Evolutionary conservation across 805 yeast genomes (phyloP).

Genomic region (Trichomonascus vanleenenianus): DNA sequence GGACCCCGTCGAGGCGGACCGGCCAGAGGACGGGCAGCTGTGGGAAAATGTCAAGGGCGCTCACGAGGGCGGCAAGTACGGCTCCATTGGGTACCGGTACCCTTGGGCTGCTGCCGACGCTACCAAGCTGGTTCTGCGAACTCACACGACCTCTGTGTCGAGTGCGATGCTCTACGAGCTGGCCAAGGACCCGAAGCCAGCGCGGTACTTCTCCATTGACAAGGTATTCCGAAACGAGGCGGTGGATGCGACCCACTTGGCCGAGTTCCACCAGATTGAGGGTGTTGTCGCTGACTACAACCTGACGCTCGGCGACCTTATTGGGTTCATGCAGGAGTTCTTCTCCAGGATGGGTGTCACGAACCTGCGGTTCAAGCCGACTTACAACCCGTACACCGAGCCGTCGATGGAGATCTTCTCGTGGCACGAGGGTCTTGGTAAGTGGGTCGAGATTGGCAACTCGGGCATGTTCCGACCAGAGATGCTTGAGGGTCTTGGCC

Average conservation of each 20-base stretch:
- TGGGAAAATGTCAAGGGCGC: conserved; percentile 72
- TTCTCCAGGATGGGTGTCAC: conserved; percentile 96
- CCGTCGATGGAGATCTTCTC: conserved; percentile 97
- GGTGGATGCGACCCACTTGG: conserved; percentile 97
- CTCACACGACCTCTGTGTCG: conserved; percentile 95
- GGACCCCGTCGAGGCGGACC: conserved; percentile 76
- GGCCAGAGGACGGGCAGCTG: conserved; percentile 75
- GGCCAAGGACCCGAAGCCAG: conserved; percentile 51
- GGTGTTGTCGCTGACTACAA: conserved; percentile 98
- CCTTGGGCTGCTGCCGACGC: conserved; percentile 94
- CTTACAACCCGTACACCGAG: conserved; percentile 98
- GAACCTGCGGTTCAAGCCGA: conserved; percentile 93
- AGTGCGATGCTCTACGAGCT: conserved; percentile 78
- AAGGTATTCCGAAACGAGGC: conserved; percentile 99
- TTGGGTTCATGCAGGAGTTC: conserved; percentile 97
- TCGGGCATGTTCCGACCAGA: conserved; percentile 99
- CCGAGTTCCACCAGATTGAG: conserved; percentile 98
- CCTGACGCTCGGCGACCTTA: conserved; percentile 89
- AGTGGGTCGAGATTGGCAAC: conserved; percentile 99
- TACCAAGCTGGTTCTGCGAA: conserved; percentile 84
- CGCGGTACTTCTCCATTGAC: conserved; percentile 92
- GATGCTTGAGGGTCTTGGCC: conserved; percentile 97
- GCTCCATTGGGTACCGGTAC: conserved; percentile 96
- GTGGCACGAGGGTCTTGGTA: conserved; percentile 87
- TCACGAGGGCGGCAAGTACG: conserved; percentile 85